Conservation (phyloP, 352 stramenopile genomes). For the Elongisporangium anandrum region DNA sequence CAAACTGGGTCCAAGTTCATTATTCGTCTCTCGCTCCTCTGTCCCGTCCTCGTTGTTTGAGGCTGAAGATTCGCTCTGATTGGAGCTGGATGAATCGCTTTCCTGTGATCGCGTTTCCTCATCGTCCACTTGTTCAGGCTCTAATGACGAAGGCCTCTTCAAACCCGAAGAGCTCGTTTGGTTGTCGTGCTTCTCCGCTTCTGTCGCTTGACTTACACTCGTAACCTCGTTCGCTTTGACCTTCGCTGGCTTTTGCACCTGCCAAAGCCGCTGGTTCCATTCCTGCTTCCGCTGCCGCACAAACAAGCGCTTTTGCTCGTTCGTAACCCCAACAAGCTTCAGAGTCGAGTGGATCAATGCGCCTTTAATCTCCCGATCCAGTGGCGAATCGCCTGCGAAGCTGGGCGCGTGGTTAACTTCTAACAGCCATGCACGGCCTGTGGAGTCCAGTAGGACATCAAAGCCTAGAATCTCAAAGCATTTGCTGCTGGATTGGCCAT, state of each 20-base stretch:
- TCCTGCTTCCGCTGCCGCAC: slow-evolving; percentile 16
- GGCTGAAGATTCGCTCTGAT: background rate
- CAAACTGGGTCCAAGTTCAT: slow-evolving; percentile 3
- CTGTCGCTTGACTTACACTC: background rate
- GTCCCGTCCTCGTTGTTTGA: background rate
- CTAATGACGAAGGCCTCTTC: slow-evolving; percentile 2
- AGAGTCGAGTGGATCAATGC: slow-evolving; percentile 29
- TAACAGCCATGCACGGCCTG: slow-evolving; percentile 33
- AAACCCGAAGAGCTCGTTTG: background rate
- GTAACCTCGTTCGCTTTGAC: background rate
- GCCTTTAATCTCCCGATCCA: slow-evolving; percentile 32
- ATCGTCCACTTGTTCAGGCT: slow-evolving; percentile 2
- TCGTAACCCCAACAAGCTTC: slow-evolving; percentile 30
- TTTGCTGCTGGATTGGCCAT: slow-evolving; percentile 17
- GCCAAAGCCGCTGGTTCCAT: slow-evolving; percentile 34
- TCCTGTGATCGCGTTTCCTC: slow-evolving; percentile 5
- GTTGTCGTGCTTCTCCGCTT: background rate
- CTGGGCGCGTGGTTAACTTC: slow-evolving; percentile 47
- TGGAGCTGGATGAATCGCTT: slow-evolving; percentile 1
- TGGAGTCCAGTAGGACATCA: slow-evolving; percentile 38
- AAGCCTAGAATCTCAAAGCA: slow-evolving; percentile 48
- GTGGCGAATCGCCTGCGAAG: slow-evolving; percentile 33
- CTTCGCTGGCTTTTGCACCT: slow-evolving; percentile 7
- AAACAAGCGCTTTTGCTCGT: slow-evolving; percentile 29
- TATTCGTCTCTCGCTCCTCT: background rate